phyloP scores from a whole-genome alignment of 192 early-diverging fungal species.

The Coemansia sp. region DNA sequence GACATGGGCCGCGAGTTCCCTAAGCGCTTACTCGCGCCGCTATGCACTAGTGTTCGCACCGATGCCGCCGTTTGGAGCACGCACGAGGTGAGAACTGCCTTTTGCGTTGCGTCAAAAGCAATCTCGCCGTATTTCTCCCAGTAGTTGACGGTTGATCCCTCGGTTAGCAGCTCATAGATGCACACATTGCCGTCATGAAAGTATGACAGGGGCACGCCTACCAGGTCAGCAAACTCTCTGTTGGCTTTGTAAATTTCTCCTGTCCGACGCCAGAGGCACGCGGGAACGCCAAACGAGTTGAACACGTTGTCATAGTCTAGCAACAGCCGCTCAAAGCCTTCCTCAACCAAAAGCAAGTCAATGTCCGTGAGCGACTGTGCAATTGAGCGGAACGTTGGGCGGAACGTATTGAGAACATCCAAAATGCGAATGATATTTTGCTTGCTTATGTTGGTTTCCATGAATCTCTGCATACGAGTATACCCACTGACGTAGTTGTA shows the following conservation, averaged over 20 bases:
- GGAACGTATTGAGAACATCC: constrained; percentile 84
- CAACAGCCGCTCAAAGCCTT: constrained; percentile 91
- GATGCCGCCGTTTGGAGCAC: constrained; percentile 60
- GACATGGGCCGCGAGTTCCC: constrained; percentile 30
- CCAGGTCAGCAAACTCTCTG: constrained; percentile 88
- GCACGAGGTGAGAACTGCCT: constrained; percentile 93
- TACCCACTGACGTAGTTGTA: constrained; percentile 96
- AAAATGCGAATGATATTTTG: constrained; percentile 70
- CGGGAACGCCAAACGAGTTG: constrained; percentile 90
- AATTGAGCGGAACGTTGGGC: constrained; percentile 84
- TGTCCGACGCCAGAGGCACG: constrained; percentile 93
- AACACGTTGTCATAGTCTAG: constrained; percentile 96
- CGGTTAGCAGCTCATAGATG: constrained; percentile 81
- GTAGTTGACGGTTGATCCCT: constrained; percentile 94
- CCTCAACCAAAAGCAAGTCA: constrained; percentile 93
- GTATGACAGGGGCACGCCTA: constrained; percentile 79
- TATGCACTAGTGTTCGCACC: constrained; percentile 36
- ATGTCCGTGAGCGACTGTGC: constrained; percentile 90
- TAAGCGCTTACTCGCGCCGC: constrained; percentile 10
- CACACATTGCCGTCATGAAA: constrained; percentile 71
- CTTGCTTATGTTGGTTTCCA: constrained; percentile 75
- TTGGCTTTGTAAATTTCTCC: constrained; percentile 97
- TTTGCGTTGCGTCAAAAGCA: constrained; percentile 94
- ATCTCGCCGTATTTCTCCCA: constrained; percentile 99
- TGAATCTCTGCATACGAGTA: constrained; percentile 82